phyloP scores from a whole-genome alignment of 345 rosid species.

The Microthlaspi erraticum region DNA sequence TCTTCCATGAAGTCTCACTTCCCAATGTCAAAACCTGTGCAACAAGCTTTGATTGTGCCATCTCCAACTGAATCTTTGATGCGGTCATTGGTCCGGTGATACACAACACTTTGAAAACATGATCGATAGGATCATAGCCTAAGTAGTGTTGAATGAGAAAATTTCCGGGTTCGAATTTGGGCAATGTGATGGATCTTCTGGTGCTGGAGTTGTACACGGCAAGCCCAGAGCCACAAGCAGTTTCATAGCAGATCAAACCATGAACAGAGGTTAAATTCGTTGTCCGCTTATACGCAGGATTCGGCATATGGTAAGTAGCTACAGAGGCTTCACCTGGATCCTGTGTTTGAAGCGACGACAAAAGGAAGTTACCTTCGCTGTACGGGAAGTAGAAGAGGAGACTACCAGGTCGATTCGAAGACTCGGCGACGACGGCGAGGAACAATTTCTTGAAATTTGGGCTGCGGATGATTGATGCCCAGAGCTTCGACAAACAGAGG shows the following conservation, averaged over 20 bases:
- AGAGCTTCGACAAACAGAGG: neutral
- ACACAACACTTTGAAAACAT: slow-evolving; percentile 13
- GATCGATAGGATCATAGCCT: slow-evolving; percentile 24
- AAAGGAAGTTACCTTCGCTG: neutral
- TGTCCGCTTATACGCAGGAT: neutral
- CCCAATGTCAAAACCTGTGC: slow-evolving; percentile 1
- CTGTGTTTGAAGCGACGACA: neutral
- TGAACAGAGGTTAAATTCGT: neutral
- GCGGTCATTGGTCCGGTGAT: neutral
- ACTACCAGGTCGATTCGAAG: neutral
- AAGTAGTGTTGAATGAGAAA: neutral
- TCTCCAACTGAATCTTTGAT: too few relatives aligned
- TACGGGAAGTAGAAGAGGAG: slow-evolving; percentile 1
- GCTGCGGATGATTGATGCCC: slow-evolving; percentile 1
- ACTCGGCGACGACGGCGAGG: neutral
- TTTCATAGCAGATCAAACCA: slow-evolving; percentile 24
- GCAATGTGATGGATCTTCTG: slow-evolving; percentile 6
- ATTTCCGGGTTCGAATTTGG: neutral
- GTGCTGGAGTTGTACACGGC: slow-evolving; percentile 16
- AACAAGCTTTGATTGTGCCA: neutral
- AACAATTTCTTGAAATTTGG: neutral
- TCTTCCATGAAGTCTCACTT: neutral
- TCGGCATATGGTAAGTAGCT: neutral
- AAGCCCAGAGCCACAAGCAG: neutral
- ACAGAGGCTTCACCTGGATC: neutral